Percentiles rank a stretch among this genome's conserved stretches.
These are phyloP conservation scores for Tephrocybe sp. DNA, from an alignment of 768 basidiomycete genomes.

Conservation along the genomic window DNA sequence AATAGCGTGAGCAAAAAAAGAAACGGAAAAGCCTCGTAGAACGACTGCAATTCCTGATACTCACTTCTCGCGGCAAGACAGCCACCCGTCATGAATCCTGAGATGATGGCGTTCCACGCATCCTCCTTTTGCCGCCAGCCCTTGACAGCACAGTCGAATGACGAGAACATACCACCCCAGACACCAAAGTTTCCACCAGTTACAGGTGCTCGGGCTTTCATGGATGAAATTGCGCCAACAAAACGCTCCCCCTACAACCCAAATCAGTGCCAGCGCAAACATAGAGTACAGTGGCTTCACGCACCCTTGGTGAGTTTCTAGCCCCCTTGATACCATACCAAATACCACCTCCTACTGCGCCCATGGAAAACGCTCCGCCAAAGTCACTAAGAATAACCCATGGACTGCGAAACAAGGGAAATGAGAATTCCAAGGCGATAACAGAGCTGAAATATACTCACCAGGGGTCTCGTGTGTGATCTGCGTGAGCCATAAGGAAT, in stretches of 20 bases:
- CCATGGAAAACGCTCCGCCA: constrained; percentile 97
- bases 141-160: constrained; percentile 98
- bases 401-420: constrained; percentile 55
- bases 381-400: constrained; percentile 99
- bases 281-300: constrained; percentile 19
- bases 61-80: constrained; percentile 91
- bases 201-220: constrained; percentile 97
- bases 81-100: constrained; percentile 98
- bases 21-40: too few species aligned
- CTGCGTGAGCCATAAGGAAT: constrained; percentile 75
- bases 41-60: constrained; percentile 30
- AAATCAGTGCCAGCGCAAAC: constrained; percentile 3
- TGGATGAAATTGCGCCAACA: constrained; percentile 90
- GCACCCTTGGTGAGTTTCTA: constrained; percentile 90
- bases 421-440: too few species aligned
- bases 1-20: constrained; percentile 6
- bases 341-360: constrained; percentile 94
- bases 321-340: constrained; percentile 99
- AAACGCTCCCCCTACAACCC: constrained; percentile 82
- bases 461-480: constrained; percentile 96
- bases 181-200: constrained; percentile 97
- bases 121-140: constrained; percentile 97
- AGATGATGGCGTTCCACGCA: constrained; percentile 98
- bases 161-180: constrained; percentile 98
- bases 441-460: constrained; percentile 27